phyloP scores from a whole-genome alignment of 2,329 filamentous ascomycete species.

The Paraconiothyrium brasiliense region DNA sequence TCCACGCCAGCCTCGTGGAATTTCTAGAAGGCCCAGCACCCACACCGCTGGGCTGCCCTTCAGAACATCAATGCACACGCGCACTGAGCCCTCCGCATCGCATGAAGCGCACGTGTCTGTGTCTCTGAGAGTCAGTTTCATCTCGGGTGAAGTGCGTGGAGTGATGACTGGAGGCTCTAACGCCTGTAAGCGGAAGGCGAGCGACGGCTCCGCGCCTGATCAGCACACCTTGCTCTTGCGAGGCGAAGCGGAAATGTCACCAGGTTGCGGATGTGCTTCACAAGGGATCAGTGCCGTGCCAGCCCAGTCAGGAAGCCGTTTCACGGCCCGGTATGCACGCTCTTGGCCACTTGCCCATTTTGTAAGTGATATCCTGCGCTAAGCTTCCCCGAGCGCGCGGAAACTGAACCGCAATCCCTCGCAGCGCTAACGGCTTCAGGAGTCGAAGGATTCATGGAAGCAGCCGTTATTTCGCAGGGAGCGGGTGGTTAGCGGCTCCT shows the following conservation, averaged over 20 bases:
- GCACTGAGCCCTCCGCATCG: background rate
- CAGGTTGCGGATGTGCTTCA: background rate
- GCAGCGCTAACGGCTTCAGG: constrained; percentile 12
- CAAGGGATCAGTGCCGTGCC: background rate
- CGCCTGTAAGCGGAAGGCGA: constrained; percentile 1
- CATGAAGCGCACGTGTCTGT: constrained; percentile 4
- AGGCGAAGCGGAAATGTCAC: constrained; percentile 4
- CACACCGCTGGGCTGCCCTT: constrained; percentile 1
- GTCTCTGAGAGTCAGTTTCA: background rate
- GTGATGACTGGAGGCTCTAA: background rate
- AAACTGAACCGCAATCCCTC: constrained; percentile 6
- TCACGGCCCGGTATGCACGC: constrained; percentile 4
- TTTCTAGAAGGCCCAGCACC: constrained; percentile 7
- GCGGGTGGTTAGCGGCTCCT: constrained; percentile 4
- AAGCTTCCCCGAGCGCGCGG: constrained; percentile 12
- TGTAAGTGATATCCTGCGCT: background rate
- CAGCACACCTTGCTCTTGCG: background rate
- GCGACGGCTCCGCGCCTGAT: background rate
- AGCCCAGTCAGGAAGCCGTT: constrained; percentile 7
- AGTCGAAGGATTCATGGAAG: constrained; percentile 6
- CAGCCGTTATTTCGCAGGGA: constrained; percentile 11
- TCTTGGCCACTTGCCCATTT: background rate
- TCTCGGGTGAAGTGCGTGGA: background rate
- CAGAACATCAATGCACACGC: background rate
- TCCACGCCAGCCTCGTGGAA: background rate